A percentile compares a stretch with the other conserved stretches of the same genome.
Evolutionary conservation across 257 asterid genomes (phyloP).

Genomic region (Solanum chmielewskii): DNA sequence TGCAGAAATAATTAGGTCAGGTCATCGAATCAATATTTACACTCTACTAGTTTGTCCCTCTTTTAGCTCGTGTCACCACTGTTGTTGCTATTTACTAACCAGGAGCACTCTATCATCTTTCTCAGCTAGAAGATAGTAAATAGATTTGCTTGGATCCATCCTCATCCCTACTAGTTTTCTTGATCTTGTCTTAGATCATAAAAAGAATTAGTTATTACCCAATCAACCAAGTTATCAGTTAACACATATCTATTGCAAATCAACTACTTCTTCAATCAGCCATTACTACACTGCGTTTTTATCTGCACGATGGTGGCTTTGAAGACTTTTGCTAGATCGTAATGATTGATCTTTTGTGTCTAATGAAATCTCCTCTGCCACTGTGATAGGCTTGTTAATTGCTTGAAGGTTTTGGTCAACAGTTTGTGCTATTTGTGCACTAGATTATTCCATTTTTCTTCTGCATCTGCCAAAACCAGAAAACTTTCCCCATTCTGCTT

Average conservation of each 20-base stretch:
- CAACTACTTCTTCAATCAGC: neutral
- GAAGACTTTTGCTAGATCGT: neutral
- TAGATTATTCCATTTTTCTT: neutral
- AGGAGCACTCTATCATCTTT: neutral
- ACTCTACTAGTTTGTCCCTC: neutral
- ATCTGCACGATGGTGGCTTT: neutral
- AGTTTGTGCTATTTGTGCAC: neutral
- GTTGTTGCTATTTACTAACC: neutral
- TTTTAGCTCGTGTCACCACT: neutral
- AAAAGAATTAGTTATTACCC: neutral
- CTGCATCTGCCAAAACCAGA: neutral
- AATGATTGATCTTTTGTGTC: neutral
- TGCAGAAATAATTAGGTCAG: neutral
- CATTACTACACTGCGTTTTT: neutral
- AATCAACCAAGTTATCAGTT: neutral
- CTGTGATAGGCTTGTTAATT: neutral
- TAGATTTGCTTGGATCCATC: neutral
- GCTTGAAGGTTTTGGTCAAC: neutral
- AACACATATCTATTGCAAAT: neutral
- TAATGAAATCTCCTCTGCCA: neutral
- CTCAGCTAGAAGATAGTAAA: neutral
- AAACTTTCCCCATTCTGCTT: neutral
- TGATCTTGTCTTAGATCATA: neutral
- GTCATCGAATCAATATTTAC: neutral
- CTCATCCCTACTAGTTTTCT: neutral